These are phyloP conservation scores for Niebla homalea DNA, from an alignment of 495 filamentous ascomycete species.

Conservation along the genomic window DNA sequence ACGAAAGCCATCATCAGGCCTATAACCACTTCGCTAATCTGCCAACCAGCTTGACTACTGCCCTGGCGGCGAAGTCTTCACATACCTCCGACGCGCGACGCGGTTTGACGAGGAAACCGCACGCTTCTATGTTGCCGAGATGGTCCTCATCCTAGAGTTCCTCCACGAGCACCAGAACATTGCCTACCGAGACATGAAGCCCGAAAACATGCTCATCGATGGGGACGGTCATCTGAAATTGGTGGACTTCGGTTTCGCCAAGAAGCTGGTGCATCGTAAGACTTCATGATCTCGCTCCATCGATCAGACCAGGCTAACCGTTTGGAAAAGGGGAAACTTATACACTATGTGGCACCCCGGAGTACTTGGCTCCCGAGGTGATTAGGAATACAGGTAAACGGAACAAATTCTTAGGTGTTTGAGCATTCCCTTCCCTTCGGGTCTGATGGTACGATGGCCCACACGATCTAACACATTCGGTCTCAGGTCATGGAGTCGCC, in stretches of 20 bases:
- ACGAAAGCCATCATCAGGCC: slow-evolving; percentile 22
- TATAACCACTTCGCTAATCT: slow-evolving; percentile 8
- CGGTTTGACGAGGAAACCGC: slow-evolving; percentile 78
- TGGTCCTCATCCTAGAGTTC: slow-evolving; percentile 82
- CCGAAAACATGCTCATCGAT: slow-evolving; percentile 89
- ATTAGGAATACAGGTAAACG: slow-evolving; percentile 68
- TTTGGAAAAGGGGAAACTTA: slow-evolving; percentile 63
- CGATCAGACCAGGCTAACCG: not conserved
- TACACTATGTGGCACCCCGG: slow-evolving; percentile 90
- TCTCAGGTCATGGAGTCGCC: slow-evolving; percentile 67
- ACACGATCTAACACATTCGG: not conserved
- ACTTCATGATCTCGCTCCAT: not conserved
- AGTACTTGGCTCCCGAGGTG: slow-evolving; percentile 93
- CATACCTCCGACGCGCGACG: slow-evolving; percentile 71
- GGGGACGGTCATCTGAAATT: slow-evolving; percentile 87
- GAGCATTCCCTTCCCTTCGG: not conserved
- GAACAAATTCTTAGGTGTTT: slow-evolving; percentile 2
- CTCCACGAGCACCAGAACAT: slow-evolving; percentile 74
- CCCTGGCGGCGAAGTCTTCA: slow-evolving; percentile 92
- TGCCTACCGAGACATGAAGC: slow-evolving; percentile 91
- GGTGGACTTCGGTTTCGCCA: slow-evolving; percentile 98
- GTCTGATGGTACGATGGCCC: too few species aligned
- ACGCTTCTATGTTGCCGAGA: slow-evolving; percentile 92
- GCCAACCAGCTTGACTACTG: slow-evolving; percentile 62
- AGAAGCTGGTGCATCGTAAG: slow-evolving; percentile 52